Conservation (phyloP, 306 rosid species). For the Gastrolobium villosum region DNA sequence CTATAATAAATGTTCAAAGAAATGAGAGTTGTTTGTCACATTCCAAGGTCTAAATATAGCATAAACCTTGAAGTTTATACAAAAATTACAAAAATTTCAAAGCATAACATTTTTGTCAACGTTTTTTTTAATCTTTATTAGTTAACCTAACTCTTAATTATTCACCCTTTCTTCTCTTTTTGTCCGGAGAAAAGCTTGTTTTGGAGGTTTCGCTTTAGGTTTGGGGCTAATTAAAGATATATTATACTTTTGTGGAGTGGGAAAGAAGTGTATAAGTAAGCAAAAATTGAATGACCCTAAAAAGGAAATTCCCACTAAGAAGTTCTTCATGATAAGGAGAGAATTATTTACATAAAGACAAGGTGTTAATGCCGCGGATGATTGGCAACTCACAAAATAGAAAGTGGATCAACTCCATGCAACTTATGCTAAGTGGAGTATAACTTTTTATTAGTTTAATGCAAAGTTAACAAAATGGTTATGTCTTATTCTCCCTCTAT, state of each 20-base stretch:
- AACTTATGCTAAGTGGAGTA: constrained; percentile 72
- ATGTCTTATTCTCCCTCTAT: constrained; percentile 50
- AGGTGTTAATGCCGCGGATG: constrained; percentile 45
- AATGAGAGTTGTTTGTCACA: neutral
- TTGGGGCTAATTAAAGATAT: constrained; percentile 8
- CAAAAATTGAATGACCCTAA: constrained; percentile 58
- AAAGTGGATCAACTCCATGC: constrained; percentile 67
- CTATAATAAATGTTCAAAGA: neutral
- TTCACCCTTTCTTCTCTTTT: neutral
- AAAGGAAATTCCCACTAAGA: constrained; percentile 86
- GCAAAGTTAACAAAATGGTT: constrained; percentile 57
- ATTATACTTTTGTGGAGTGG: constrained; percentile 48
- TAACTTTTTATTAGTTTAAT: constrained; percentile 61
- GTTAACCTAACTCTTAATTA: neutral
- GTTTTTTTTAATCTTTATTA: neutral
- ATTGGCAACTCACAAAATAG: constrained; percentile 46
- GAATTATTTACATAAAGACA: constrained; percentile 55
- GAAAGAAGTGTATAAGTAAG: constrained; percentile 21
- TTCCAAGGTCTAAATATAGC: neutral
- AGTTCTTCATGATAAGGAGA: constrained; percentile 61
- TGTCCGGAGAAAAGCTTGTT: neutral
- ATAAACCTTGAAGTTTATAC: neutral
- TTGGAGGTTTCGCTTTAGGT: constrained; percentile 23
- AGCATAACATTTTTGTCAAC: neutral
- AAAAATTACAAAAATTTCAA: neutral